These are phyloP conservation scores for Dysphania ambrosioides DNA, from an alignment of 148 eudicot species.

Conservation along the genomic window DNA sequence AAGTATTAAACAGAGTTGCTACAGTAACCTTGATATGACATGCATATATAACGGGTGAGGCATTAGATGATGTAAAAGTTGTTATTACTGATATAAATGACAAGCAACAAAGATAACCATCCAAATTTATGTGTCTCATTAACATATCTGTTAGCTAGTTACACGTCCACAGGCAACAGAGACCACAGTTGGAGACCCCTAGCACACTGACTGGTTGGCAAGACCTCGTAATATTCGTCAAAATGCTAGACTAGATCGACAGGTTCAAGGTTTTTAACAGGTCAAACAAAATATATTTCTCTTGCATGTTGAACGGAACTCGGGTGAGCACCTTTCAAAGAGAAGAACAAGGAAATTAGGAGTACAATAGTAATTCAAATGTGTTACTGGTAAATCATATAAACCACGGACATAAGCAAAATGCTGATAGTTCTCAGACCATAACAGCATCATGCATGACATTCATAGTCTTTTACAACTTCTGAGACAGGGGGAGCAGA, in stretches of 20 bases:
- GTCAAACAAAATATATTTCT: background rate
- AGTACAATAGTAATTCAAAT: too few species aligned
- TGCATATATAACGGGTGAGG: background rate
- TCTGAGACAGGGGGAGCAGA: background rate
- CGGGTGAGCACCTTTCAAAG: too few species aligned
- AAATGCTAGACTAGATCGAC: too few species aligned
- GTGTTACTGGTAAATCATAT: too few species aligned
- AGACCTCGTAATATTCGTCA: too few species aligned
- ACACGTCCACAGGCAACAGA: background rate
- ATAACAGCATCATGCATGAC: too few species aligned
- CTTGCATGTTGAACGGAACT: too few species aligned
- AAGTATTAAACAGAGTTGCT: background rate
- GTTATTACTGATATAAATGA: background rate
- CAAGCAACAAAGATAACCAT: background rate
- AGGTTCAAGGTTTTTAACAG: background rate
- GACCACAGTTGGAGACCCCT: background rate
- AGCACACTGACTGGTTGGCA: too few species aligned
- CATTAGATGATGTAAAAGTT: background rate
- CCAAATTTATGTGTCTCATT: background rate
- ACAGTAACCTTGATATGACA: background rate
- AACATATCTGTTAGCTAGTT: background rate
- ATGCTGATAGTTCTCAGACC: too few species aligned
- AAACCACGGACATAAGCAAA: too few species aligned
- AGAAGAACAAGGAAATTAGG: too few species aligned
- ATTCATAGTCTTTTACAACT: too few species aligned